Evolutionary conservation across 2,329 filamentous ascomycete genomes (phyloP).

Genomic region (Aspergillus candidus): DNA sequence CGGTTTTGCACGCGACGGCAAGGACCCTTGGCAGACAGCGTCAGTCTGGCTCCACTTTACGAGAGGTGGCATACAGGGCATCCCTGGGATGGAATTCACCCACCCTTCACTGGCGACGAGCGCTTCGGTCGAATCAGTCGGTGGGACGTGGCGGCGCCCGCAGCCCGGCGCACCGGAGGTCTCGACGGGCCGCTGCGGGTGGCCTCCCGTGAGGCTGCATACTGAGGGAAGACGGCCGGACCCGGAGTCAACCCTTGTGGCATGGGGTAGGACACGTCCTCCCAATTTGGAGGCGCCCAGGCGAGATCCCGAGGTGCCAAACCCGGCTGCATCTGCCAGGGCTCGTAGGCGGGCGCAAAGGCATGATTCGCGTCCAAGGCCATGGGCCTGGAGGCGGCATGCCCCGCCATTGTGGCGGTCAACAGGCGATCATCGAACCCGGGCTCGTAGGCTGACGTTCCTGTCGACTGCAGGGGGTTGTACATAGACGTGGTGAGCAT

Average conservation of each 20-base stretch:
- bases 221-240: background rate
- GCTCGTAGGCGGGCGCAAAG: conserved; percentile 8
- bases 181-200: conserved; percentile 4
- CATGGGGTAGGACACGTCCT: conserved; percentile 5
- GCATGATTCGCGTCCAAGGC: conserved; percentile 13
- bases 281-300: no score
- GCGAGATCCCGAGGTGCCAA: conserved; percentile 5
- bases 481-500: conserved; percentile 17
- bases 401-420: no score
- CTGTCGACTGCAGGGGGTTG: conserved; percentile 10
- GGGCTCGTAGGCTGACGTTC: background rate
- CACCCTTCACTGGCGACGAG: conserved; percentile 19
- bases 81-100: conserved; percentile 13
- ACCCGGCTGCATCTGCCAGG: no score
- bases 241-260: conserved; percentile 1
- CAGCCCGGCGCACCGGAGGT: conserved; percentile 6
- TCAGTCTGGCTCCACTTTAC: background rate
- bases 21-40: conserved; percentile 6
- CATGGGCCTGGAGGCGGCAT: conserved; percentile 13
- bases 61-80: background rate
- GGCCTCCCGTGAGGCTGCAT: conserved; percentile 1
- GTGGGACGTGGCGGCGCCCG: conserved; percentile 10
- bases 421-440: background rate
- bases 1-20: conserved; percentile 18
- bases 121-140: conserved; percentile 29